These are phyloP conservation scores for Tricholoma matsutake DNA, from an alignment of 768 basidiomycete species.

Conservation along the genomic window DNA sequence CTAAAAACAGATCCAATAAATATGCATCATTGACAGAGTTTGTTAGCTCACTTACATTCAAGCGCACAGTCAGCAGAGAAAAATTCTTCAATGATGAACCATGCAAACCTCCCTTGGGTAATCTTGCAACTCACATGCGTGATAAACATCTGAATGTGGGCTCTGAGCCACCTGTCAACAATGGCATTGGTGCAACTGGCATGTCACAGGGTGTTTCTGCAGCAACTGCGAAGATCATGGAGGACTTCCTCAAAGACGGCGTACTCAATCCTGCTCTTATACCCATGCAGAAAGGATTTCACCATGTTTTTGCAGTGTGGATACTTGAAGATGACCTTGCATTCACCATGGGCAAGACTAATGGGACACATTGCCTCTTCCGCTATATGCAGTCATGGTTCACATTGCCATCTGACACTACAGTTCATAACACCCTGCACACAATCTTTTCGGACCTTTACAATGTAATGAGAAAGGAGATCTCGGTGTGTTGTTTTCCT, in stretches of 20 bases:
- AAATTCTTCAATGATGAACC: slow-evolving; percentile 11
- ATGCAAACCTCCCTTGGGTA: slow-evolving; percentile 9
- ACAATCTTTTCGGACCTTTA: slow-evolving; percentile 17
- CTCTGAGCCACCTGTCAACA: not conserved
- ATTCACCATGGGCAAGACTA: slow-evolving; percentile 22
- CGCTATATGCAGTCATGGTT: slow-evolving; percentile 14
- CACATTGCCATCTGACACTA: slow-evolving; percentile 23
- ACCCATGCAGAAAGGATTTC: slow-evolving; percentile 13
- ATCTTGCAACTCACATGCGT: slow-evolving; percentile 11
- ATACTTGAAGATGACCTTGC: slow-evolving; percentile 25
- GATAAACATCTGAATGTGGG: slow-evolving; percentile 2
- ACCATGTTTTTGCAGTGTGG: slow-evolving; percentile 18
- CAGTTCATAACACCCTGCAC: slow-evolving; percentile 20
- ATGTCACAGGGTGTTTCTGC: slow-evolving; percentile 1
- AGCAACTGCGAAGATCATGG: slow-evolving; percentile 16
- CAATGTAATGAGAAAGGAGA: slow-evolving; percentile 16
- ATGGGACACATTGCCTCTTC: slow-evolving; percentile 12
- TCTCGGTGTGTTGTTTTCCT: slow-evolving; percentile 11
- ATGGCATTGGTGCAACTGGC: not conserved
- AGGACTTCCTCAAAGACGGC: slow-evolving; percentile 12
- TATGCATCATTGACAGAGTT: not conserved
- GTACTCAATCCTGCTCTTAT: slow-evolving; percentile 15
- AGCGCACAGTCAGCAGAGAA: slow-evolving; percentile 2
- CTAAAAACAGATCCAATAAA: not conserved
- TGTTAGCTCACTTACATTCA: slow-evolving; percentile 6